Evolutionary conservation across 768 basidiomycete genomes (phyloP).

Genomic region (Mycena venus): DNA sequence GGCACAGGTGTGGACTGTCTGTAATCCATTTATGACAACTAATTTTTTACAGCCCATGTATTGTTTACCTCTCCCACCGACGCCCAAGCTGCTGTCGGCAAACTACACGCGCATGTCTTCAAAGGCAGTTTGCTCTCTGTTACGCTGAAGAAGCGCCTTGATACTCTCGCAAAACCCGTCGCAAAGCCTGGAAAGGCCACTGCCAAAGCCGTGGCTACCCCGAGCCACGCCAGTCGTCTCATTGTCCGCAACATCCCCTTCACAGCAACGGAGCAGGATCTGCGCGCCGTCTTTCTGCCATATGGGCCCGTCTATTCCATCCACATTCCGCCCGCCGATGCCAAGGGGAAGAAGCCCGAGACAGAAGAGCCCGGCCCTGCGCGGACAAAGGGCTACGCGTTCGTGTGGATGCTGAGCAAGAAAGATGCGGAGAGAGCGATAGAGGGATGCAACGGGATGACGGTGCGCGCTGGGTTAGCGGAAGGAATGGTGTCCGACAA

Average conservation of each 20-base stretch:
- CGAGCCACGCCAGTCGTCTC: slow-evolving; percentile 82
- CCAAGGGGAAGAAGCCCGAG: slow-evolving; percentile 41
- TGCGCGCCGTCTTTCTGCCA: slow-evolving; percentile 88
- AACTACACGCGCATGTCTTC: slow-evolving; percentile 94
- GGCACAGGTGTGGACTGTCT: slow-evolving; percentile 58
- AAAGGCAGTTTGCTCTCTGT: slow-evolving; percentile 91
- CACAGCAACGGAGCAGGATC: slow-evolving; percentile 85
- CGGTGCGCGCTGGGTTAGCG: slow-evolving; percentile 74
- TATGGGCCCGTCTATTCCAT: slow-evolving; percentile 91
- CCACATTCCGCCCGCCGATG: slow-evolving; percentile 72
- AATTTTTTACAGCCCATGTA: slow-evolving; percentile 68
- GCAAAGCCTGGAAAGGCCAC: slow-evolving; percentile 42
- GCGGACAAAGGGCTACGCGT: slow-evolving; percentile 87
- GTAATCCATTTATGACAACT: neutral
- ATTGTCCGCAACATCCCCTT: slow-evolving; percentile 94
- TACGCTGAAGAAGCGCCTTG: slow-evolving; percentile 88
- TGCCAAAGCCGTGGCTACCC: slow-evolving; percentile 53
- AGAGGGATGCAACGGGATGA: slow-evolving; percentile 83
- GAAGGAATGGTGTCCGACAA: slow-evolving; percentile 68
- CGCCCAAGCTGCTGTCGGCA: slow-evolving; percentile 79
- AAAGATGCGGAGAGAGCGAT: slow-evolving; percentile 89
- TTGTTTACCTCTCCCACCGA: slow-evolving; percentile 76
- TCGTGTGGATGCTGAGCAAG: slow-evolving; percentile 92
- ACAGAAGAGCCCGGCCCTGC: slow-evolving; percentile 44
- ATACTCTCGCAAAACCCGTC: slow-evolving; percentile 68